Percentiles rank a stretch among this genome's conserved stretches.
Evolutionary conservation across 2,329 filamentous ascomycete species (phyloP).

Genomic region (Clarireedia sp.): DNA sequence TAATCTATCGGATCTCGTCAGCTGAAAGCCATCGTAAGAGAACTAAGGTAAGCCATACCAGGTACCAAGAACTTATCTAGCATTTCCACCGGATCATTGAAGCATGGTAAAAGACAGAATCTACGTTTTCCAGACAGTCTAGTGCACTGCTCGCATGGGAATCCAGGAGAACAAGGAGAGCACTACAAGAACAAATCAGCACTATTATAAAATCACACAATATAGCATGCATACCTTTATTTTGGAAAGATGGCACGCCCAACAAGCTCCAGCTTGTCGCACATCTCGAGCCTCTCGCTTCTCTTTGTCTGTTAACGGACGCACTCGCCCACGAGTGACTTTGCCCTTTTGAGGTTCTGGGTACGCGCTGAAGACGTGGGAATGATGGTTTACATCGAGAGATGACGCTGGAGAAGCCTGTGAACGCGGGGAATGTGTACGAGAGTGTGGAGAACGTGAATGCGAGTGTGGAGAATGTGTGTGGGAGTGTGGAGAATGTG

Average conservation of each 20-base stretch:
- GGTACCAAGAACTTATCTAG: conserved; percentile 25
- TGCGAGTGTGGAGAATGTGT: conserved; percentile 15
- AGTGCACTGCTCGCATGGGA: conserved; percentile 27
- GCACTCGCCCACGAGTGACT: conserved; percentile 20
- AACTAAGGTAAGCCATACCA: conserved; percentile 12
- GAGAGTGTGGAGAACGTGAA: not conserved
- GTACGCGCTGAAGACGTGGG: conserved; percentile 22
- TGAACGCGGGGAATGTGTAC: conserved; percentile 8
- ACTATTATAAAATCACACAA: not conserved
- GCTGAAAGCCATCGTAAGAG: not conserved
- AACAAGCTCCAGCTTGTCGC: conserved; percentile 27
- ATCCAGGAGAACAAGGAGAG: conserved; percentile 27
- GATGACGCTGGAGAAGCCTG: conserved; percentile 14
- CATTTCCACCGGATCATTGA: conserved; percentile 28
- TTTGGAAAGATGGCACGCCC: conserved; percentile 30
- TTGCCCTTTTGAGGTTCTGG: conserved; percentile 19
- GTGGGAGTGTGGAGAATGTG: conserved; percentile 9
- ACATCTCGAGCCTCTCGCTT: conserved; percentile 28
- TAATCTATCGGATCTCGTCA: conserved; percentile 20
- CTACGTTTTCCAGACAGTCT: conserved; percentile 26
- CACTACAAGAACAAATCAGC: conserved; percentile 15
- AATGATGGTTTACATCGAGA: conserved; percentile 14
- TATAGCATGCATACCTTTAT: conserved; percentile 19
- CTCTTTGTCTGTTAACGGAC: conserved; percentile 24
- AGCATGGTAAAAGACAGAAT: conserved; percentile 27